Percentiles rank a stretch among this genome's conserved stretches.
phyloP scores from a whole-genome alignment of 805 yeast genomes.

The Grigorovia humatica region DNA sequence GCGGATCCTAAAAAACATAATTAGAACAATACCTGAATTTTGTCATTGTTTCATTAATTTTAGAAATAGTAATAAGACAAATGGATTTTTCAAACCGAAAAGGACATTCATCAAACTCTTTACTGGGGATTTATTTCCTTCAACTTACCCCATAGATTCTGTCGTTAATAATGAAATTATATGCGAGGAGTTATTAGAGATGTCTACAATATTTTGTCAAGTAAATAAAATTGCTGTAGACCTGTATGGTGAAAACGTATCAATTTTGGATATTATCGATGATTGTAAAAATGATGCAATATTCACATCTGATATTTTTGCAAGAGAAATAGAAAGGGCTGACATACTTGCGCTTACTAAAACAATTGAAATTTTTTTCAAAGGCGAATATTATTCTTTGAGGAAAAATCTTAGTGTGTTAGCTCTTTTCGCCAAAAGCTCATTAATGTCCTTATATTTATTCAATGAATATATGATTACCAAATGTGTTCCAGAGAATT shows the following conservation, averaged over 20 bases:
- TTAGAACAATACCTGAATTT: slow-evolving; percentile 46
- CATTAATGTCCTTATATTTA: slow-evolving; percentile 44
- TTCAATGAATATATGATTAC: slow-evolving; percentile 39
- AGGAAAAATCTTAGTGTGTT: slow-evolving; percentile 66
- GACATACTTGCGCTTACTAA: slow-evolving; percentile 36
- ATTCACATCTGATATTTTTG: slow-evolving; percentile 34
- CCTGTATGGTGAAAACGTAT: slow-evolving; percentile 33
- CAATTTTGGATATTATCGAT: slow-evolving; percentile 33
- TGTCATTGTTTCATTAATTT: slow-evolving; percentile 42
- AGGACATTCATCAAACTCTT: slow-evolving; percentile 60
- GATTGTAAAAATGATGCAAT: slow-evolving; percentile 31
- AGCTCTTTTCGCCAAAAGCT: slow-evolving; percentile 45
- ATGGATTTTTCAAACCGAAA: slow-evolving; percentile 40
- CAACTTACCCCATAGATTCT: slow-evolving; percentile 59
- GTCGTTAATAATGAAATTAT: slow-evolving; percentile 56
- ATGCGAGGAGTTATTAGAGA: slow-evolving; percentile 64
- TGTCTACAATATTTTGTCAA: slow-evolving; percentile 50
- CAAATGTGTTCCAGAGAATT: slow-evolving; percentile 47
- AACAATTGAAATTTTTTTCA: slow-evolving; percentile 41
- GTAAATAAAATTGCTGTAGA: slow-evolving; percentile 41
- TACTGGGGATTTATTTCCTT: slow-evolving; percentile 58
- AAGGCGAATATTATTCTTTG: slow-evolving; percentile 52
- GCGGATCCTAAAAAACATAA: slow-evolving; percentile 37
- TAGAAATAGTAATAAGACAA: slow-evolving; percentile 37
- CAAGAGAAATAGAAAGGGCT: slow-evolving; percentile 32